Evolutionary conservation across 2,329 filamentous ascomycete genomes (phyloP).

Genomic region (Penicillium frequentans): DNA sequence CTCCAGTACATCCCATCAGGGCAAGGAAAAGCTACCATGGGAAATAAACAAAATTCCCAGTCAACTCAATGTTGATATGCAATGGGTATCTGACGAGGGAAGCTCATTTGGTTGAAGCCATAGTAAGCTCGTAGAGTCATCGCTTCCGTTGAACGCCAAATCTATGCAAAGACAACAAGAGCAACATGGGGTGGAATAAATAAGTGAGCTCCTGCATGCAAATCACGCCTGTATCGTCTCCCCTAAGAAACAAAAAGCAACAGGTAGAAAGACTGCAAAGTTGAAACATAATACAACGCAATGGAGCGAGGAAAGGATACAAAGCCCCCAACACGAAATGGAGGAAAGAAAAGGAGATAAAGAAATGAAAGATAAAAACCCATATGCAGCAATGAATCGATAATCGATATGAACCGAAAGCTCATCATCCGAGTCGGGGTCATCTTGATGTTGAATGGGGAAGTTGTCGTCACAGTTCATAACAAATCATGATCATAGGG

Average conservation of each 20-base stretch:
- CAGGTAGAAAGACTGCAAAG: neutral
- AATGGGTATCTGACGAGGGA: slow-evolving; percentile 1
- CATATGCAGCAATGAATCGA: neutral
- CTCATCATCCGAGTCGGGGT: neutral
- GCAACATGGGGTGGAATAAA: neutral
- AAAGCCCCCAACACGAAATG: neutral
- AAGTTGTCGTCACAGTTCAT: slow-evolving; percentile 17
- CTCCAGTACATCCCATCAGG: neutral
- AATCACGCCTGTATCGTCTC: neutral
- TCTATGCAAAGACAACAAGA: slow-evolving; percentile 18
- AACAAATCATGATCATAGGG: slow-evolving; percentile 10
- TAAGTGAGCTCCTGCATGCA: neutral
- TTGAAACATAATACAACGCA: neutral
- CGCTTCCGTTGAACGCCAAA: slow-evolving; percentile 11
- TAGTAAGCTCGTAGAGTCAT: slow-evolving; percentile 2
- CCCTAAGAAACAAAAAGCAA: neutral
- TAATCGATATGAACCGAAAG: neutral
- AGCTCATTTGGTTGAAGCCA: neutral
- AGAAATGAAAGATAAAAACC: neutral
- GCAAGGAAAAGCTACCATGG: neutral
- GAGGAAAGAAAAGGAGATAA: neutral
- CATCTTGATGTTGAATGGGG: neutral
- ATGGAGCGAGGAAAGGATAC: neutral
- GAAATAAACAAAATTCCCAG: neutral
- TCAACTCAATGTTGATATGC: neutral